Evolutionary conservation across 768 basidiomycete species (phyloP).

Genomic region (Hemileccinum impolitum): DNA sequence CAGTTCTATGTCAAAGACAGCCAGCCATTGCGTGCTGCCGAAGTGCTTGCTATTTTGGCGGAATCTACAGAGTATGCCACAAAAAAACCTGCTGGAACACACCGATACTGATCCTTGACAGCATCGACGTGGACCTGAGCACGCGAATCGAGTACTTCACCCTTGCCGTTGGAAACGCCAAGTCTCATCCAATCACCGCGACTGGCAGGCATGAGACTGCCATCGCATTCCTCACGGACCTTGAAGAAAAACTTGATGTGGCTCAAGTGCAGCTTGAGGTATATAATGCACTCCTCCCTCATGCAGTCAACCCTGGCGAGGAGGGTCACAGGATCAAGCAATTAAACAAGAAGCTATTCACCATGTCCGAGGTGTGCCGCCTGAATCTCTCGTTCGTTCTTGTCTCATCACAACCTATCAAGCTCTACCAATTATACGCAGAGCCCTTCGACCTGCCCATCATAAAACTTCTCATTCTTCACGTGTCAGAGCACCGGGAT

Average conservation of each 20-base stretch:
- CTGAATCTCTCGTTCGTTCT: constrained; percentile 1
- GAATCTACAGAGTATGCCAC: constrained; percentile 72
- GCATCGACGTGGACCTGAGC: constrained; percentile 66
- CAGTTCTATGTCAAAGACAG: constrained; percentile 95
- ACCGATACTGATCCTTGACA: constrained; percentile 25
- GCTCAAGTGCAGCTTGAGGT: constrained; percentile 96
- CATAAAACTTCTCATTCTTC: constrained; percentile 85
- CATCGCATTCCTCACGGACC: constrained; percentile 91
- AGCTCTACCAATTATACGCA: constrained; percentile 90
- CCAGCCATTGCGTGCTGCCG: constrained; percentile 83
- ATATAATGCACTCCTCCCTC: constrained; percentile 62
- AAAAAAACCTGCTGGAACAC: not conserved
- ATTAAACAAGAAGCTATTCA: constrained; percentile 62
- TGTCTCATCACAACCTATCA: constrained; percentile 9
- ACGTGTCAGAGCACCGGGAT: constrained; percentile 91
- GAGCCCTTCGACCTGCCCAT: constrained; percentile 80
- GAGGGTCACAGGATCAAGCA: constrained; percentile 59
- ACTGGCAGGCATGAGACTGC: constrained; percentile 80
- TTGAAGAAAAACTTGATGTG: constrained; percentile 96
- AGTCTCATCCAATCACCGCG: constrained; percentile 83
- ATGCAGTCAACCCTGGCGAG: constrained; percentile 56
- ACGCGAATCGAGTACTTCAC: constrained; percentile 88
- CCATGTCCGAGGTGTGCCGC: constrained; percentile 74
- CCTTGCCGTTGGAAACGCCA: constrained; percentile 92
- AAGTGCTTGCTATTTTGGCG: constrained; percentile 77